These are phyloP conservation scores for Trichoderma asperelloides DNA, from an alignment of 495 filamentous ascomycete species.

Conservation along the genomic window DNA sequence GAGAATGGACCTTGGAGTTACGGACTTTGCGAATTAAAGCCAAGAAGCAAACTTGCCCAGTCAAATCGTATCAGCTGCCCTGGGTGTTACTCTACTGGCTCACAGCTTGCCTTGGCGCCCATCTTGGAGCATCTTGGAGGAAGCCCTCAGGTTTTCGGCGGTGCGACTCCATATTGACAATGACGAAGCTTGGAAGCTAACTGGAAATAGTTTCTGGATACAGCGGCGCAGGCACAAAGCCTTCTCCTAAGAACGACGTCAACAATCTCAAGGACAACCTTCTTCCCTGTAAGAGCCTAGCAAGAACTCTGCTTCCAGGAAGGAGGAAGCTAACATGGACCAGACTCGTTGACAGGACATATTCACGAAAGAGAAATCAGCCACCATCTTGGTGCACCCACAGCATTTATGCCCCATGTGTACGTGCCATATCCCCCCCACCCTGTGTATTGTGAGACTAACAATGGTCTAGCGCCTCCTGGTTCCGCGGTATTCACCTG, in stretches of 20 bases:
- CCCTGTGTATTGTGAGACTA: no score
- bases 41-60: conserved; percentile 64
- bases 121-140: conserved; percentile 69
- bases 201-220: conserved; percentile 93
- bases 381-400: conserved; percentile 62
- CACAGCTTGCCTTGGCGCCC: conserved; percentile 83
- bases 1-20: conserved; percentile 81
- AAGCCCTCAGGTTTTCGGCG: conserved; percentile 83
- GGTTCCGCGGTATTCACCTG: conserved; percentile 97
- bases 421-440: no score
- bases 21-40: conserved; percentile 83
- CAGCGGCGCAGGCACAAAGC: conserved; percentile 94
- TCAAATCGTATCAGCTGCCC: conserved; percentile 89
- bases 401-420: conserved; percentile 78
- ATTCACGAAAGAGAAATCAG: conserved; percentile 93
- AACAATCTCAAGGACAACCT: conserved; percentile 79
- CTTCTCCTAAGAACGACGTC: conserved; percentile 90
- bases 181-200: no score
- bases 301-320: no score
- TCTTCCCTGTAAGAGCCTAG: no score
- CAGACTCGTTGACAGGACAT: conserved; percentile 89
- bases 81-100: conserved; percentile 95
- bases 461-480: no score
- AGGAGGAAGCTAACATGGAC: no score
- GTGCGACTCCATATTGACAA: no score